Evolutionary conservation across 2,329 filamentous ascomycete genomes (phyloP).

Genomic region (Volutella citrinella): DNA sequence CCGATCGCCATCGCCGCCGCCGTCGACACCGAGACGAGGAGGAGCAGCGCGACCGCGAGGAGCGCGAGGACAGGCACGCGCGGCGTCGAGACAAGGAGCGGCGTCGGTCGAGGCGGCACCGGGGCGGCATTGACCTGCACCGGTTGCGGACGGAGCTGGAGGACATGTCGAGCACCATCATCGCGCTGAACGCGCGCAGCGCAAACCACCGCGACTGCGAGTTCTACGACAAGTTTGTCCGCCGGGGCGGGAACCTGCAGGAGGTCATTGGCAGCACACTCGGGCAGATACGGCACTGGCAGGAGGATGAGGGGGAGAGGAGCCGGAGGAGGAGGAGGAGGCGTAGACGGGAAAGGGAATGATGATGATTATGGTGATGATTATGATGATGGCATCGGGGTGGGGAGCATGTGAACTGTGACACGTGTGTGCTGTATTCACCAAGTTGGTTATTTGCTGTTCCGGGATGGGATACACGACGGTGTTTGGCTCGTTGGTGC

Average conservation of each 20-base stretch:
- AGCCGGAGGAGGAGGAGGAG: slow-evolving; percentile 11
- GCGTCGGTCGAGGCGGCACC: slow-evolving; percentile 1
- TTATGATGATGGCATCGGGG: slow-evolving; percentile 1
- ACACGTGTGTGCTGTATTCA: neutral
- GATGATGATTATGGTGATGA: neutral
- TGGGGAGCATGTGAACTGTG: slow-evolving; percentile 2
- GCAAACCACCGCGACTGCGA: slow-evolving; percentile 21
- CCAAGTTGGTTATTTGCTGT: too few relatives aligned
- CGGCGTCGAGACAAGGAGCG: slow-evolving; percentile 1
- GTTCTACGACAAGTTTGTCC: slow-evolving; percentile 24
- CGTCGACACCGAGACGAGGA: slow-evolving; percentile 7
- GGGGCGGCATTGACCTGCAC: slow-evolving; percentile 15
- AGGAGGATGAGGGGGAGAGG: slow-evolving; percentile 6
- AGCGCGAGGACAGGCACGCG: slow-evolving; percentile 7
- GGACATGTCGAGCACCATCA: slow-evolving; percentile 25
- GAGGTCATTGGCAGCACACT: slow-evolving; percentile 22
- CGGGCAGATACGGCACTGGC: slow-evolving; percentile 17
- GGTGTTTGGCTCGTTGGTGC: too few relatives aligned
- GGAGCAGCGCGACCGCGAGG: too few relatives aligned
- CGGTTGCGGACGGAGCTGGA: slow-evolving; percentile 22
- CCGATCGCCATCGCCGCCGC: neutral
- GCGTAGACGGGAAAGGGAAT: neutral
- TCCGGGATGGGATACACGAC: too few relatives aligned
- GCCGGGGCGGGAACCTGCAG: slow-evolving; percentile 22
- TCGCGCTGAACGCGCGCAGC: slow-evolving; percentile 19